Evolutionary conservation across 192 early-diverging fungal genomes (phyloP).

Genomic region (Rhizophagus sp.): DNA sequence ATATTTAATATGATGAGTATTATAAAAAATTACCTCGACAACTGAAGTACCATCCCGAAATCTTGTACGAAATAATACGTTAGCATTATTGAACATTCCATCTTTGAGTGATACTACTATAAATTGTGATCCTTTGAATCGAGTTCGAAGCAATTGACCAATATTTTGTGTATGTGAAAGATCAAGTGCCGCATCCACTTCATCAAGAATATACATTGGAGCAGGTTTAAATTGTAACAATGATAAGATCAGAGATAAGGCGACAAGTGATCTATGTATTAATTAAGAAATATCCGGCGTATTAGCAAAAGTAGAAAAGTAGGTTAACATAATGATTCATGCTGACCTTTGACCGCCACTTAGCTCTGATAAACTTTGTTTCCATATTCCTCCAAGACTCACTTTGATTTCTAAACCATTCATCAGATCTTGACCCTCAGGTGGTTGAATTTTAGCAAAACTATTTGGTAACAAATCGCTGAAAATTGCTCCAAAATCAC

Average conservation of each 20-base stretch:
- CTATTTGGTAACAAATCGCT: conserved; percentile 92
- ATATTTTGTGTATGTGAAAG: conserved; percentile 99
- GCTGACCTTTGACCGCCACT: conserved; percentile 91
- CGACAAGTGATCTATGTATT: conserved; percentile 80
- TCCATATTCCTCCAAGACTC: conserved; percentile 95
- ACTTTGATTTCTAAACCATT: conserved; percentile 95
- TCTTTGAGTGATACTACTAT: conserved; percentile 99
- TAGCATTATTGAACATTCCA: conserved; percentile 99
- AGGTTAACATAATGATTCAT: neutral
- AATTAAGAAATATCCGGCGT: conserved; percentile 5
- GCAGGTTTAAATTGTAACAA: conserved; percentile 98
- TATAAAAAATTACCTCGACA: conserved; percentile 67
- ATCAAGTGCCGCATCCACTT: conserved; percentile 98
- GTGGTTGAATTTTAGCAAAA: conserved; percentile 82
- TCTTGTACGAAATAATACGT: conserved; percentile 90
- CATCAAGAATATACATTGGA: conserved; percentile 99
- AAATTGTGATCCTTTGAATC: conserved; percentile 97
- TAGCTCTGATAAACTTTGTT: conserved; percentile 92
- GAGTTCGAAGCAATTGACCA: conserved; percentile 84
- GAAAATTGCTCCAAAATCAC: conserved; percentile 97
- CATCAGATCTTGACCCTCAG: conserved; percentile 76
- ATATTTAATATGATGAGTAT: neutral
- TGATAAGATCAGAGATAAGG: conserved; percentile 93
- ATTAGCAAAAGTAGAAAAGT: conserved; percentile 15
- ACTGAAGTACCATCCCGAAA: conserved; percentile 94